Percentiles rank a stretch among this genome's conserved stretches.
These are phyloP conservation scores for Blastomyces parvus DNA, from an alignment of 2,329 filamentous ascomycete genomes.

Conservation along the genomic window DNA sequence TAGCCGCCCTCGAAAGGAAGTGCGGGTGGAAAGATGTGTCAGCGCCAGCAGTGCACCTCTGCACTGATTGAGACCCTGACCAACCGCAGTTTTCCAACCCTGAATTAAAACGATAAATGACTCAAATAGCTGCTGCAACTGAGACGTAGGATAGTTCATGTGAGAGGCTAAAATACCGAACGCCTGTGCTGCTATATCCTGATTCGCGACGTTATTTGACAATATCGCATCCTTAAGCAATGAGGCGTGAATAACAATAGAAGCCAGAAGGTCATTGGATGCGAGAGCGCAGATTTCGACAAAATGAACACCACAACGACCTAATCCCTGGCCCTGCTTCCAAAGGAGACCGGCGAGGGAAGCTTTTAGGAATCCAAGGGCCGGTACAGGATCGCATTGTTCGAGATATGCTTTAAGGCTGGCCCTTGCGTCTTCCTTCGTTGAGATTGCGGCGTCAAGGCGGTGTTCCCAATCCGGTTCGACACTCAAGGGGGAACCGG, in stretches of 20 bases:
- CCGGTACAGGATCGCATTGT: slow-evolving; percentile 26
- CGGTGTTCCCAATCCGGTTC: slow-evolving; percentile 79
- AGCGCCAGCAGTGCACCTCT: slow-evolving; percentile 53
- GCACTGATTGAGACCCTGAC: slow-evolving; percentile 49
- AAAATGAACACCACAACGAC: slow-evolving; percentile 41
- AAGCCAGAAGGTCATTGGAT: slow-evolving; percentile 44
- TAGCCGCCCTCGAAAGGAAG: slow-evolving; percentile 41
- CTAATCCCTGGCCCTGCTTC: slow-evolving; percentile 33
- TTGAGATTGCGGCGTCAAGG: slow-evolving; percentile 61
- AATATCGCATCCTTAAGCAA: slow-evolving; percentile 52
- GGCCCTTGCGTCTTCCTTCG: slow-evolving; percentile 55
- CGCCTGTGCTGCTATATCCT: slow-evolving; percentile 47
- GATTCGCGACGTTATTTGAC: slow-evolving; percentile 62
- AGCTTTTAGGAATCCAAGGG: slow-evolving; percentile 36
- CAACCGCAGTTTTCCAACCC: slow-evolving; percentile 51
- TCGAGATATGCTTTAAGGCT: slow-evolving; percentile 38
- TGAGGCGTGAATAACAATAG: slow-evolving; percentile 40
- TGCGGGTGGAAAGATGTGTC: slow-evolving; percentile 49
- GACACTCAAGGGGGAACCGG: slow-evolving; percentile 42
- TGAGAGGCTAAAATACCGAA: slow-evolving; percentile 72
- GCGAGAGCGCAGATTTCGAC: slow-evolving; percentile 48
- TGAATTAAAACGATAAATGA: slow-evolving; percentile 40
- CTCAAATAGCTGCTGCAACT: slow-evolving; percentile 31
- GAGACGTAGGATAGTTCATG: slow-evolving; percentile 23
- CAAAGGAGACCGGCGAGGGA: slow-evolving; percentile 38